Evolutionary conservation across 192 early-diverging fungal genomes (phyloP).

Genomic region (Gamsiella multidivaricata): DNA sequence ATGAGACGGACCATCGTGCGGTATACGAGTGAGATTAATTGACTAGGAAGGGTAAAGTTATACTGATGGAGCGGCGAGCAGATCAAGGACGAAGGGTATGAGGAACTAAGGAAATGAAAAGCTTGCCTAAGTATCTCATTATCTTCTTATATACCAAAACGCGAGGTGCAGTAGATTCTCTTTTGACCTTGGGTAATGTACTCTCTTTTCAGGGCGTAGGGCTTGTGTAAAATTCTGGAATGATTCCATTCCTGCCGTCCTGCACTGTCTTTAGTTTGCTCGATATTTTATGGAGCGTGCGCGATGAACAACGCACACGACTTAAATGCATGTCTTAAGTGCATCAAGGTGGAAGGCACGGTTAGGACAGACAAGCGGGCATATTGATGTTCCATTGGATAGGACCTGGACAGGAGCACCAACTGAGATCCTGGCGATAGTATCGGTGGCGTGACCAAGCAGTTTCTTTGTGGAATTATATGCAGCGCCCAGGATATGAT

Average conservation of each 20-base stretch:
- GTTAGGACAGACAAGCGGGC: too few relatives aligned
- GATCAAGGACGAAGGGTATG: conserved; percentile 6
- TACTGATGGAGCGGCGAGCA: background rate
- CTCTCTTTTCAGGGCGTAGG: too few relatives aligned
- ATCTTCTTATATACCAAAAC: conserved; percentile 2
- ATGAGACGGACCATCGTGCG: conserved; percentile 42
- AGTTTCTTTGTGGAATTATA: too few relatives aligned
- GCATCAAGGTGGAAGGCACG: too few relatives aligned
- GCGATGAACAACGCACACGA: too few relatives aligned
- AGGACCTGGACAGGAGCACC: too few relatives aligned
- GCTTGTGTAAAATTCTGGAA: conserved; percentile 1
- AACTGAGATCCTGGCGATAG: too few relatives aligned
- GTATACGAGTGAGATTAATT: background rate
- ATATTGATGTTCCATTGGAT: too few relatives aligned
- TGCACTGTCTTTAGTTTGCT: background rate
- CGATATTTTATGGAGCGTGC: too few relatives aligned
- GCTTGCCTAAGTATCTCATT: conserved; percentile 4
- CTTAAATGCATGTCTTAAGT: too few relatives aligned
- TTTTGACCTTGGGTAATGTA: conserved; percentile 27
- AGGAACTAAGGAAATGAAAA: background rate
- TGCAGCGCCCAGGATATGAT: too few relatives aligned
- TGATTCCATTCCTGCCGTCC: background rate
- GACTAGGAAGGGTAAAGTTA: background rate
- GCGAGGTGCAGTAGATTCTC: conserved; percentile 16
- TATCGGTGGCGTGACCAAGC: too few relatives aligned